Evolutionary conservation across 2,329 filamentous ascomycete species (phyloP), one percentile per base, ranked within the genome.

Genomic region (Aschersonia sp.): DNA sequence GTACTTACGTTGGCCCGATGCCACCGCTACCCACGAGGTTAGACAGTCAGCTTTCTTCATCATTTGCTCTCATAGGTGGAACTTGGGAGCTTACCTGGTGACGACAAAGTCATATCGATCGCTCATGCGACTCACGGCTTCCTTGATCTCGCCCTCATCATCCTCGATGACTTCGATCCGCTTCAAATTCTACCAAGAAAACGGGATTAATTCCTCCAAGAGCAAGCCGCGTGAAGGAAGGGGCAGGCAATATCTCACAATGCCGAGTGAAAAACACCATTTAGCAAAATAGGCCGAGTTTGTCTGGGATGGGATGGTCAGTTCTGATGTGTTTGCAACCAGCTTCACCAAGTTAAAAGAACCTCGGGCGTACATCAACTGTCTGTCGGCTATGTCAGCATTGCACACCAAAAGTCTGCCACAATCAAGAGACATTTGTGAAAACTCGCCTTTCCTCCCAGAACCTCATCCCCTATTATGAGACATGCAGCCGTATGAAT

Each of bases 391-490:
- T 8, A 37, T 22, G 22, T 22, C 22, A 22, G 22, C 22, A 22
- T 22, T 22, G 22, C 22, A 22, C 22, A 22, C 22, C 22, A 22
- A 22, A 2, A 22, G 22, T 22, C 22, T 22, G 22, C 22, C 22
- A 22, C 22, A 22, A 22, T 22, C 2, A 22, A 2, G 22, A 22
- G 22, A 22, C 22, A 22, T 12, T 37, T 37, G 35, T 3, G 12
- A 9, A 8, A 37, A 37, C 70, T 53, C 63, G 87, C 89, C 83
- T 97, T 97, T 57, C 92, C 90, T 29, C 88, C 89, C 4, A 97
- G 73, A 5, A 97, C 88, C 65, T 95, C 90, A 66, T 97, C 90
- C n/a, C 90, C 90, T 57, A 98, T 97, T 50, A 98, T 88, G 53
- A 97, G 68, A 64, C 87, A 94, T 48, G 84, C 90, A 9, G 90